phyloP scores from a whole-genome alignment of 73 alveolate species.

The Paramecium bursaria region DNA sequence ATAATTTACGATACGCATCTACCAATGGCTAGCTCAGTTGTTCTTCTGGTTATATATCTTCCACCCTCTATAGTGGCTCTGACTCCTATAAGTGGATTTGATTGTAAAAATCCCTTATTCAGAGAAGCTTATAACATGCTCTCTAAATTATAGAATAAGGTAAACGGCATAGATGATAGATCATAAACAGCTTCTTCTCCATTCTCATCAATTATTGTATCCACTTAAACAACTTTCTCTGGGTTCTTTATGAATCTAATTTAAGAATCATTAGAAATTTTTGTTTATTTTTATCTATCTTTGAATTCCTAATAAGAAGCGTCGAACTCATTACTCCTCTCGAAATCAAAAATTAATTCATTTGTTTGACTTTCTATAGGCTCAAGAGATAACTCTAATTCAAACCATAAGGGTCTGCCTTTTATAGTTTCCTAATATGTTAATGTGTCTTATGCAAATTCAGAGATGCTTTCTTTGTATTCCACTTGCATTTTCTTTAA shows the following conservation, averaged over 20 bases:
- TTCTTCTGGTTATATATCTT: neutral
- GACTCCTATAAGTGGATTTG: neutral
- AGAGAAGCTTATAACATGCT: constrained; percentile 22
- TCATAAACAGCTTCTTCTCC: constrained; percentile 64
- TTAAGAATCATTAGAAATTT: neutral
- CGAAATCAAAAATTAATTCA: constrained; percentile 63
- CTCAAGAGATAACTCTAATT: constrained; percentile 21
- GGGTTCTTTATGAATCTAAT: constrained; percentile 67
- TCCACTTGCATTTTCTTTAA: constrained; percentile 87
- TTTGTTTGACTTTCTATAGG: constrained; percentile 51
- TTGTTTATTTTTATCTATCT: neutral
- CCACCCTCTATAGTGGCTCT: constrained; percentile 39
- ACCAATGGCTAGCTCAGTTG: constrained; percentile 41
- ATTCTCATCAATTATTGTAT: constrained; percentile 41
- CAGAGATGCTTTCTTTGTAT: constrained; percentile 79
- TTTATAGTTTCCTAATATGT: constrained; percentile 55
- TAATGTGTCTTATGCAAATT: neutral
- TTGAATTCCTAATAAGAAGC: constrained; percentile 43
- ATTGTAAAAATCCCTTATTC: constrained; percentile 48
- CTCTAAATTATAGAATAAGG: constrained; percentile 58
- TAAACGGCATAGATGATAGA: constrained; percentile 29
- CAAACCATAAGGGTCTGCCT: constrained; percentile 64
- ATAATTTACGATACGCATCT: constrained; percentile 18
- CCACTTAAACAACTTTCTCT: constrained; percentile 45
- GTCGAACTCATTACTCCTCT: constrained; percentile 65